Evolutionary conservation across 2,329 filamentous ascomycete species (phyloP), one percentile per base, ranked within the genome.

Genomic region (Phialemonium atrogriseum): DNA sequence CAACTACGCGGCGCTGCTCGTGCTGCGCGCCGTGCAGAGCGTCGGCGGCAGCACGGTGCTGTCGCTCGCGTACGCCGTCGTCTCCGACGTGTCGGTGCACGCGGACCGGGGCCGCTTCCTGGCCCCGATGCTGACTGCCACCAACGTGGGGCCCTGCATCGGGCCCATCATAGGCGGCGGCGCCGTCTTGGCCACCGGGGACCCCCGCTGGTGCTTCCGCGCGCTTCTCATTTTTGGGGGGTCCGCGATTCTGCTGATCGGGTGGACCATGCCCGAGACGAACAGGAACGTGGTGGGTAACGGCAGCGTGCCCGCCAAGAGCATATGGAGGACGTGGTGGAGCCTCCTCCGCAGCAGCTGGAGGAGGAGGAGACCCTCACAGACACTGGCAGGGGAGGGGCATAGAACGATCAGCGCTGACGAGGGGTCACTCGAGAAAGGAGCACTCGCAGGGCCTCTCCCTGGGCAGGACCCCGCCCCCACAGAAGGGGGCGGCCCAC

Each of bases 41-140:
- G 60, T 64, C 2, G 75, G 78, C 1, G 77, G 70, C 44, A 76
- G 70, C 38, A 74, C 73, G 0, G 77, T 77, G 0, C 61, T 84
- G 10, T 73, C 80, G 1, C 60, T 87, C 1, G 75, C 72, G 0
- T 78, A 70, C 40, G 80, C 73, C 2, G 72, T 84, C 4, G 69
- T 85, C 7, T 75, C 77, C 1, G 82, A 87, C 44, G 65, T 84
- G 6, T 68, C 74, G 0, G 73, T 75, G 0, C 72, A 67, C 15
- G 64, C 70, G 0, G 77, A 86, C 48, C 62, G 82, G 39, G 82
- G 82, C 2, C 67, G 64, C 24, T 84, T 80, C 44, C 74, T 85
- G 55, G 79, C 71, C 22, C 70, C 74, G 40, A 70, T 73, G 24
- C 68, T 66, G 19, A 62, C 62, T 9, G 72, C 66, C 10, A 55